Conservation (phyloP, 768 basidiomycete species). For the Tephrocybe sp. region DNA sequence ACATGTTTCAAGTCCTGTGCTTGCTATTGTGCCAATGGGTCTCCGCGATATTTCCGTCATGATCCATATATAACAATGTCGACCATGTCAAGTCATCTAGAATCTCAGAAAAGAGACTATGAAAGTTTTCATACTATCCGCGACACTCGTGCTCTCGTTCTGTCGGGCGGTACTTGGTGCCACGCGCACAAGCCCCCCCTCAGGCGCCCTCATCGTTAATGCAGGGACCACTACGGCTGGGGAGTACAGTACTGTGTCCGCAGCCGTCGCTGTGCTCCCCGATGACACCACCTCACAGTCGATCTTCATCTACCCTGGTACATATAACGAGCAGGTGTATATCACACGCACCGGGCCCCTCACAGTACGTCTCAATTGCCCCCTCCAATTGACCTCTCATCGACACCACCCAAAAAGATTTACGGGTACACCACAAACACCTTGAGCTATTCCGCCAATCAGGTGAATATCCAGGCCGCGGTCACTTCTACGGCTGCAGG, state of each 20-base stretch:
- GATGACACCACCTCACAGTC: slow-evolving; percentile 35
- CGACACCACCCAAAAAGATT: slow-evolving; percentile 26
- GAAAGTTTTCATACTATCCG: too few relatives aligned
- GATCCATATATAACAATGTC: background rate
- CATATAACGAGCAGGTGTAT: slow-evolving; percentile 43
- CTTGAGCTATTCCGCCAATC: slow-evolving; percentile 35
- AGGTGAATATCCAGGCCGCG: slow-evolving; percentile 38
- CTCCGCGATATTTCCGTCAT: slow-evolving; percentile 4
- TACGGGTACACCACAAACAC: slow-evolving; percentile 46
- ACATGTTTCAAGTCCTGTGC: too few relatives aligned
- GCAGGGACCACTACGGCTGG: slow-evolving; percentile 37
- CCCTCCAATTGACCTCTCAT: too few relatives aligned
- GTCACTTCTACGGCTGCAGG: slow-evolving; percentile 35
- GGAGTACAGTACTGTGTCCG: slow-evolving; percentile 38
- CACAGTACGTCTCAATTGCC: slow-evolving; percentile 26
- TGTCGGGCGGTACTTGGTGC: slow-evolving; percentile 24
- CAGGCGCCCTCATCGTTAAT: slow-evolving; percentile 42
- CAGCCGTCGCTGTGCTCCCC: slow-evolving; percentile 42
- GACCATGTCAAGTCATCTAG: background rate
- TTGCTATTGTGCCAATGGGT: background rate
- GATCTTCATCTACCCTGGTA: slow-evolving; percentile 51
- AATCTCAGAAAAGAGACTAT: too few relatives aligned
- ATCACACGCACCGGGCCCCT: slow-evolving; percentile 46
- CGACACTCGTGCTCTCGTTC: background rate
- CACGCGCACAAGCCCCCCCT: slow-evolving; percentile 41